phyloP scores from a whole-genome alignment of 1,139 yeast species.

The Ogataea hybrid region DNA sequence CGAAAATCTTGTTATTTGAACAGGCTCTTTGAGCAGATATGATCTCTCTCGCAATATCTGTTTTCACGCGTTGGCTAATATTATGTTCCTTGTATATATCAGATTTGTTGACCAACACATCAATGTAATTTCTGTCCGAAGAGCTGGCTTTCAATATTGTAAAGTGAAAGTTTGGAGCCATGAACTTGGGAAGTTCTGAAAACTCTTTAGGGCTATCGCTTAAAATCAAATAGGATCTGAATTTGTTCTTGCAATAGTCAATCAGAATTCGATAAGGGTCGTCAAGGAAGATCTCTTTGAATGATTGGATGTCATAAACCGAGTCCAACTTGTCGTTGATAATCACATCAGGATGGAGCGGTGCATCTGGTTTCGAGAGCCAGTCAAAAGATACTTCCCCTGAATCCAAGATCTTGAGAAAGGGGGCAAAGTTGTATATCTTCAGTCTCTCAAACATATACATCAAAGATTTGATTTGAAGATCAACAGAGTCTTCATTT shows the following conservation, averaged over 20 bases:
- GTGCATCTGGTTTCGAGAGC: slow-evolving; percentile 13
- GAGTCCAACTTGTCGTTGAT: slow-evolving; percentile 46
- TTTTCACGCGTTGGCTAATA: slow-evolving; percentile 35
- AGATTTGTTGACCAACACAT: slow-evolving; percentile 37
- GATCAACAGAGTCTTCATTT: slow-evolving; percentile 52
- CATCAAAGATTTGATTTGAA: slow-evolving; percentile 54
- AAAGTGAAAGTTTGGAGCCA: slow-evolving; percentile 41
- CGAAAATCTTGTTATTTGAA: slow-evolving; percentile 22
- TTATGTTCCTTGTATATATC: slow-evolving; percentile 56
- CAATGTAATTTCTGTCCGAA: slow-evolving; percentile 43
- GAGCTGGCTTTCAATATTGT: slow-evolving; percentile 42
- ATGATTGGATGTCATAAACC: slow-evolving; percentile 47
- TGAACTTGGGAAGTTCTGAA: slow-evolving; percentile 32
- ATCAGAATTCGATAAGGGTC: slow-evolving; percentile 63
- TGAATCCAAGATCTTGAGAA: slow-evolving; percentile 31
- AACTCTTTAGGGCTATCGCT: slow-evolving; percentile 42
- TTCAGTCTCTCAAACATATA: slow-evolving; percentile 56
- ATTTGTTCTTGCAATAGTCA: slow-evolving; percentile 65
- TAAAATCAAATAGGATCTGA: slow-evolving; percentile 56
- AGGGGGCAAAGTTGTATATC: slow-evolving; percentile 44
- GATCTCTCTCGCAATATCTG: slow-evolving; percentile 36
- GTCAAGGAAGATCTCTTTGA: slow-evolving; percentile 40
- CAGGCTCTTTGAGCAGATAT: slow-evolving; percentile 27
- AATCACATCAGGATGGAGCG: slow-evolving; percentile 12
- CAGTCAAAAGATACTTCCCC: slow-evolving; percentile 24